Evolutionary conservation across 2,329 filamentous ascomycete genomes (phyloP).

Genomic region (Xylaria sp.): DNA sequence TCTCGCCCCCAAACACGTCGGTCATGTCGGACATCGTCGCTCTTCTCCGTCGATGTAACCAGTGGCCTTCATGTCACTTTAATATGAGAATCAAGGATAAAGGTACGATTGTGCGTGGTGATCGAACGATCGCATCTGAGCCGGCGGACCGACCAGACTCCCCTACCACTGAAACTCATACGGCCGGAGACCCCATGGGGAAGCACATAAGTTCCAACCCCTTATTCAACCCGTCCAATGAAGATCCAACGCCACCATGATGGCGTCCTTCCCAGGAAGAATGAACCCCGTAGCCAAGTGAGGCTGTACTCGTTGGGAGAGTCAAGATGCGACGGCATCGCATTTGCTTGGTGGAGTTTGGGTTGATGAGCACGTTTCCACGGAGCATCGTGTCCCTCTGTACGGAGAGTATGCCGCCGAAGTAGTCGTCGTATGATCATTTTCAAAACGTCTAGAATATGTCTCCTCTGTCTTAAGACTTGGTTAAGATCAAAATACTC

Average conservation of each 20-base stretch:
- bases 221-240: slow-evolving; percentile 15
- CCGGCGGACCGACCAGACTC: slow-evolving; percentile 9
- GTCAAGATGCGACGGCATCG: neutral
- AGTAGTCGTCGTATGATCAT: slow-evolving; percentile 4
- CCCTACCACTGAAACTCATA: slow-evolving; percentile 7
- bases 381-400: slow-evolving; percentile 14
- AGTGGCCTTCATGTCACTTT: slow-evolving; percentile 3
- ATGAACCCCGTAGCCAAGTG: neutral
- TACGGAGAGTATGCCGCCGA: slow-evolving; percentile 22
- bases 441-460: too few relatives aligned
- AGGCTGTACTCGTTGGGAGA: slow-evolving; percentile 6
- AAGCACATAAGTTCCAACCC: neutral
- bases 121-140: slow-evolving; percentile 8
- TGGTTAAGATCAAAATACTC: too few relatives aligned
- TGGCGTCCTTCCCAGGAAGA: slow-evolving; percentile 2
- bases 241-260: slow-evolving; percentile 4
- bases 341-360: neutral
- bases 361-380: slow-evolving; percentile 5
- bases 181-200: neutral
- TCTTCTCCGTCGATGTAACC: slow-evolving; percentile 13
- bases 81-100: neutral
- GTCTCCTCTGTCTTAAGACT: too few relatives aligned
- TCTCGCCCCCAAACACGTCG: slow-evolving; percentile 16
- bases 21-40: slow-evolving; percentile 19
- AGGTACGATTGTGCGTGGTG: neutral